Evolutionary conservation across 1,284 basidiomycete genomes (phyloP).

Genomic region (Sporisorium exsertum): DNA sequence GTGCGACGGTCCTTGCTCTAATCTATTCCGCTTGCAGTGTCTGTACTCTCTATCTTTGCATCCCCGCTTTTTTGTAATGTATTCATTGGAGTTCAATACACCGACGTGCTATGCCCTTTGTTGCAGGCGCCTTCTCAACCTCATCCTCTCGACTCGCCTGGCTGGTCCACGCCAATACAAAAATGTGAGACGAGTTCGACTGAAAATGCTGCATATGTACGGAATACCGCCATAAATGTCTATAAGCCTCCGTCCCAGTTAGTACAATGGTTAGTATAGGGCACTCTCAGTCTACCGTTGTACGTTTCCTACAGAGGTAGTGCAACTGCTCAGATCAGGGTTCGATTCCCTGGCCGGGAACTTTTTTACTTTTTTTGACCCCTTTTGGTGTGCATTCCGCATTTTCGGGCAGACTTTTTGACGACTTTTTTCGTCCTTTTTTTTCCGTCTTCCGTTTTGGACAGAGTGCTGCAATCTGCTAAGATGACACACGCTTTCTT

Average conservation of each 20-base stretch:
- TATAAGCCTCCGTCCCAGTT: no score
- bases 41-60: not conserved
- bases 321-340: constrained; percentile 47
- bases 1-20: no score
- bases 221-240: no score
- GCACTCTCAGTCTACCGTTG: constrained; percentile 19
- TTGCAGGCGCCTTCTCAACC: not conserved
- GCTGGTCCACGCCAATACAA: no score
- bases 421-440: not conserved
- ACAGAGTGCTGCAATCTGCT: no score
- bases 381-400: not conserved
- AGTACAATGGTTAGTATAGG: constrained; percentile 38
- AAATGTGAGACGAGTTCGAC: no score
- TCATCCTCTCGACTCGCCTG: no score
- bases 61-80: not conserved
- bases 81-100: not conserved
- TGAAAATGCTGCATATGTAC: no score
- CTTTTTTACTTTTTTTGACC: constrained; percentile 15
- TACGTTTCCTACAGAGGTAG: not conserved
- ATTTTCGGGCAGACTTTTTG: not conserved
- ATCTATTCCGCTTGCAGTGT: not conserved
- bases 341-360: constrained; percentile 58
- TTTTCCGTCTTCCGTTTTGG: no score
- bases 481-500: no score
- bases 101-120: no score